Evolutionary conservation across 306 rosid genomes (phyloP), one percentile per base, ranked within the genome.

Genomic region (Pueraria montana): DNA sequence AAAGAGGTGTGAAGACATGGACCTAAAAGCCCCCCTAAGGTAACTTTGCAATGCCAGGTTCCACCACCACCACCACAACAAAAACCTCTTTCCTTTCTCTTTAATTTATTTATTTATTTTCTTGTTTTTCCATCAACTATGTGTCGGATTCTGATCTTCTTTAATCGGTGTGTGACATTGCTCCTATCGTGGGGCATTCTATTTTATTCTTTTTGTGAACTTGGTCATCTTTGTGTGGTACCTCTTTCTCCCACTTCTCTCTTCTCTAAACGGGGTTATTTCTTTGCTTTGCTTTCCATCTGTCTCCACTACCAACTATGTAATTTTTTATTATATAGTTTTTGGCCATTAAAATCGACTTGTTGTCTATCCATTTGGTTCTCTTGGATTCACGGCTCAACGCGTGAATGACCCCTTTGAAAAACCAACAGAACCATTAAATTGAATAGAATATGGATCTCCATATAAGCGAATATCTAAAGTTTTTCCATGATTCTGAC

Each of bases 1-100:
- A 86, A 80, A 82, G 90, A 80, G 86, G 89, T 80, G 85, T 86
- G 89, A 88, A 92, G 38, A 40, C 85, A 75, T 71, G 36, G 83
- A 92, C 88, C 91, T 72, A 86, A 91, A 68, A 59, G 66, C 80
- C 84, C 45, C 45, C 46, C 80, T 2, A 6, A 27, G 1, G 74
- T 43, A 76, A 77, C 63, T 43, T 78, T 69, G 70, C 76, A 72
- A 46, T 53, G 42, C 16, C 49, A 24, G 45, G 65, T 80, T 79
- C 79, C 78, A 77, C 87, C 87, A 56, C 68, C 61, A 42, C 79
- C 26, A 65, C 78, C 27, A 23, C 27, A 23, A 36, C 30, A 56
- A 36, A 30, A 55, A 38, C 66, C 77, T 32, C 67, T 84, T 81
- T 36, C 61, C 18, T 26, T 77, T 77, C 27, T 26, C 63, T 56